Evolutionary conservation across 2,329 filamentous ascomycete genomes (phyloP), one percentile per base, ranked within the genome.

Genomic region (Pleurostoma richardsiae): DNA sequence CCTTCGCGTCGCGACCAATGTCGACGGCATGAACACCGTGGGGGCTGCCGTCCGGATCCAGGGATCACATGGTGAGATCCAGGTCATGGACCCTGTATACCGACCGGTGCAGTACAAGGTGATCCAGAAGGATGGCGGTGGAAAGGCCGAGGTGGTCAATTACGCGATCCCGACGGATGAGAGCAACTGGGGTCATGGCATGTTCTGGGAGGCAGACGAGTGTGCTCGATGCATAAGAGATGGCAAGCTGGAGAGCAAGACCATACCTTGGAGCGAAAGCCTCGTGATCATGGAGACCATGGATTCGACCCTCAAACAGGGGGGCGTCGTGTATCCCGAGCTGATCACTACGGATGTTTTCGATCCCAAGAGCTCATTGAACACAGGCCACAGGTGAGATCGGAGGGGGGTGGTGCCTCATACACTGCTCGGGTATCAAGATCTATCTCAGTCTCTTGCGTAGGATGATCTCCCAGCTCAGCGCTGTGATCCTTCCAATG

Each of bases 211-310:
- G 59, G 70, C 70, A 2, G 70, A 73, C 58, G 66, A 68, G 56
- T 59, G 55, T 31, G 66, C 65, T 29, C 60, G 66, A 36, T 69
- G 66, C 48, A 48, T 95, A 48, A 74, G 85, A 40, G 89, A 94
- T 61, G 88, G 89, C 27, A 82, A 82, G 67, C 78, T 84, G 58
- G 85, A 95, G 72, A 90, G 88, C 61, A 75, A 78, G 42, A 77
- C 76, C 8, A 69, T 94, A 66, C 81, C 84, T 26, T 80, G 81
- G 72, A 76, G 80, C 41, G 90, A 96, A 76, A 92, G 86, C 59
- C 73, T 95, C 46, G 76, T 83, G 42, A 89, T 96, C 52, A 95
- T 96, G 90, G 85, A 91, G 62, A 70, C 72, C 43, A 82, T 82
- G 78, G 79, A 82, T 42, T 66, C 72, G 56, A 72, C 71, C 28